Evolutionary conservation across 2,329 filamentous ascomycete species (phyloP), one percentile per base, ranked within the genome.

Genomic region (Setomelanomma holmii): DNA sequence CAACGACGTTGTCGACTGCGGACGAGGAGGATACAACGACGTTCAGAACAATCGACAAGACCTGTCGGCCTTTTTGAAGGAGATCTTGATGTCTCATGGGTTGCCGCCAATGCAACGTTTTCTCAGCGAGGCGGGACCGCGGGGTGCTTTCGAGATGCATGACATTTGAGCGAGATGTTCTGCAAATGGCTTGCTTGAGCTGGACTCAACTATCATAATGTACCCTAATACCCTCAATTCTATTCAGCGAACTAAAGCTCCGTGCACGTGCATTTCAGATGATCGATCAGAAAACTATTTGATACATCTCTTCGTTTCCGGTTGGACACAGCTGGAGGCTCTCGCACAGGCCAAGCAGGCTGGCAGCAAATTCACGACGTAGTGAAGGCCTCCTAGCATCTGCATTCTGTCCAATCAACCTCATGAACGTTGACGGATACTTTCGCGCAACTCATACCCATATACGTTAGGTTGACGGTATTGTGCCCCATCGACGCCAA

Each of bases 101-200:
- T 38, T 30, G 24, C 33, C 39, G 11, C 24, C 54, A n/a, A 53
- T 61, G 39, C 49, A 56, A 30, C 36, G 49, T 12, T 63, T 61
- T 17, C 49, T 61, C 7, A 3, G 12, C 19, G 56, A 56, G 27
- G 19, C 1, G 16, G 58, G 56, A 17, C 49, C 60, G 16, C 60
- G 58, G 52, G 45, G 34, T 34, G 22, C 27, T 20, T 19, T 48
- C 34, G 24, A 20, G 21, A 20, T n/a, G 19, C 11, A 21, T 20
- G 27, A 35, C 12, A 21, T 14, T 14, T 22, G 7, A n/a, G 17
- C 17, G 19, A 45, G 17, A 12, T 11, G 39, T n/a, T 24, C 14
- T 24, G n/a, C 22, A 8, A 21, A 27, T 38, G n/a, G 22, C 23
- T 8, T 14, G 6, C 23, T 7, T 23, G 21, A 20, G 17, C 19